A percentile compares a stretch with the other conserved stretches of the same genome.
phyloP scores from a whole-genome alignment of 1,284 basidiomycete species.

The Cryptococcus depauperatus region DNA sequence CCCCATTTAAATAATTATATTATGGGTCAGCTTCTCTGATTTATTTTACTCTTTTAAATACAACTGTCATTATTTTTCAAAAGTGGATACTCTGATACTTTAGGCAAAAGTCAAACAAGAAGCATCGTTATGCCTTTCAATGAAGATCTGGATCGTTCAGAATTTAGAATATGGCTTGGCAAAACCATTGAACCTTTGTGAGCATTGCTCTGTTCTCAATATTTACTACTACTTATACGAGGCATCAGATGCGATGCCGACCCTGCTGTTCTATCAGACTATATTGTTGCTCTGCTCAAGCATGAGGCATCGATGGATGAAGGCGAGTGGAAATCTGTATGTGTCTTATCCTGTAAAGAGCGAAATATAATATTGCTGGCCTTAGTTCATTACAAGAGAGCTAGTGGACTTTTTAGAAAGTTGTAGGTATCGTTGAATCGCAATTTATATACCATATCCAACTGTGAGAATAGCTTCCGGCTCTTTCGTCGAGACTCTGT shows the following conservation, averaged over 20 bases:
- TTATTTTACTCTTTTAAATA: too few relatives aligned
- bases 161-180: constrained; percentile 60
- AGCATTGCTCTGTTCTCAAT: constrained; percentile 20
- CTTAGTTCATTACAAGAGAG: constrained; percentile 57
- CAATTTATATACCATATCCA: not conserved
- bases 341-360: constrained; percentile 4
- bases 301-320: constrained; percentile 68
- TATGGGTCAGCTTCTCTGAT: too few relatives aligned
- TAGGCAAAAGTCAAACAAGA: too few relatives aligned
- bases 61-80: too few relatives aligned
- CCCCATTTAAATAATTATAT: too few relatives aligned
- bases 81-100: too few relatives aligned
- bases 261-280: constrained; percentile 85
- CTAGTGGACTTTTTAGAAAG: constrained; percentile 80
- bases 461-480: constrained; percentile 55
- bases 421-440: not conserved
- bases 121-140: constrained; percentile 38
- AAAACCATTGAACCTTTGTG: constrained; percentile 79
- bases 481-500: constrained; percentile 73
- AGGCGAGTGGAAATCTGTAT: constrained; percentile 63
- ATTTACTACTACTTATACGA: not conserved
- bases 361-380: not conserved
- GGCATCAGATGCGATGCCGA: constrained; percentile 84
- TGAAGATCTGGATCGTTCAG: constrained; percentile 30
- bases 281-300: constrained; percentile 87